These are phyloP conservation scores for Bruguiera parviflora DNA, from an alignment of 345 rosid species.

Conservation along the genomic window DNA sequence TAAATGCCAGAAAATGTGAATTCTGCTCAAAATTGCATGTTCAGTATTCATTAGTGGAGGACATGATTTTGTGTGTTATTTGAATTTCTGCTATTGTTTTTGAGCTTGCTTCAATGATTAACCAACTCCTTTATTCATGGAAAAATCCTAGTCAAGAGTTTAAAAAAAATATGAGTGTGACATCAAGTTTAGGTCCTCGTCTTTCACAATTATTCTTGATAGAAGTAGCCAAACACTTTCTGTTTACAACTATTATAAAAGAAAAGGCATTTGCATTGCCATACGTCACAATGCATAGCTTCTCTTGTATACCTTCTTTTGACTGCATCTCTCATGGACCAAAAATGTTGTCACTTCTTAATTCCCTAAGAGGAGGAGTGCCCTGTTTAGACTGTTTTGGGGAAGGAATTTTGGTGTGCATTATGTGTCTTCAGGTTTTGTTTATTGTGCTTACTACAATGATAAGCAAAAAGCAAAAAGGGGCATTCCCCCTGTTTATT, in stretches of 20 bases:
- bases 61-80: neutral
- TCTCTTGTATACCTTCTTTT: too few relatives aligned
- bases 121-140: neutral
- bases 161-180: neutral
- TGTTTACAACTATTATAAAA: neutral
- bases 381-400: neutral
- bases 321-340: too few relatives aligned
- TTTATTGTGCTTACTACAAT: too few relatives aligned
- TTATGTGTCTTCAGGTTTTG: too few relatives aligned
- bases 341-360: neutral
- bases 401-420: neutral
- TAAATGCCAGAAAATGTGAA: too few relatives aligned
- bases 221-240: neutral
- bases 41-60: too few relatives aligned
- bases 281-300: neutral
- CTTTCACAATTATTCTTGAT: neutral
- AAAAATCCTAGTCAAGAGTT: too few relatives aligned
- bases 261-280: neutral
- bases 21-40: too few relatives aligned
- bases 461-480: neutral
- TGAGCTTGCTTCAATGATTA: neutral
- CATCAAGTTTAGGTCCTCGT: neutral
- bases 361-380: neutral
- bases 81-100: neutral
- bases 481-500: neutral